Evolutionary conservation across 1,284 basidiomycete species (phyloP).

Genomic region (Cutaneotrichosporon cutaneum): DNA sequence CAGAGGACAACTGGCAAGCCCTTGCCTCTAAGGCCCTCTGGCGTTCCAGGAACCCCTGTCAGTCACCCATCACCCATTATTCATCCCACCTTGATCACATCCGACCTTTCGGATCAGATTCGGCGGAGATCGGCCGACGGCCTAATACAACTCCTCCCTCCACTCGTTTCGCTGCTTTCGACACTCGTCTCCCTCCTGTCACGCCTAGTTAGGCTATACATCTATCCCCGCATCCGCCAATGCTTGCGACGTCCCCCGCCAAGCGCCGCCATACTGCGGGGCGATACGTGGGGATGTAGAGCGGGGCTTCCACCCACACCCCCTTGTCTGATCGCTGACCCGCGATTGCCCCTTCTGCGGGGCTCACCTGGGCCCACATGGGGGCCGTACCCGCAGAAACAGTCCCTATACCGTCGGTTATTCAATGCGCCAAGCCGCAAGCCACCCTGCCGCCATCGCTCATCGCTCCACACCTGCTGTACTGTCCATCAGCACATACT

Average conservation of each 20-base stretch:
- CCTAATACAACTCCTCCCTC: neutral
- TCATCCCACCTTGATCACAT: neutral
- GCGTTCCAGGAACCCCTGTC: neutral
- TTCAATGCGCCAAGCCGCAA: neutral
- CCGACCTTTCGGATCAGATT: neutral
- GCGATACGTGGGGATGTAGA: constrained; percentile 4
- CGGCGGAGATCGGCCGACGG: constrained; percentile 8
- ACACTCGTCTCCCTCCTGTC: neutral
- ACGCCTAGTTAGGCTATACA: too few relatives aligned
- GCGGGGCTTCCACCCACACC: neutral
- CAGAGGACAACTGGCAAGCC: too few relatives aligned
- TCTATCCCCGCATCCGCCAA: neutral
- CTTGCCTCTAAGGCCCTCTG: too few relatives aligned
- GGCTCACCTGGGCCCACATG: constrained; percentile 7
- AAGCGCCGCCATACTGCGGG: neutral
- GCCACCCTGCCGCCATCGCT: neutral
- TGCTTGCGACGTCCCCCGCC: too few relatives aligned
- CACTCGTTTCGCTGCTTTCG: neutral
- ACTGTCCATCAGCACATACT: neutral
- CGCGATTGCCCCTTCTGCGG: too few relatives aligned
- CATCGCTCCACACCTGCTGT: neutral
- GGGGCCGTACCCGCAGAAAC: neutral
- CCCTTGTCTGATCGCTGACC: neutral
- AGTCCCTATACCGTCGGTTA: neutral
- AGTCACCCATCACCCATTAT: neutral